A percentile compares a stretch with the other conserved stretches of the same genome.
phyloP scores from a whole-genome alignment of 2,329 filamentous ascomycete genomes.

The Phialemonium atrogriseum region DNA sequence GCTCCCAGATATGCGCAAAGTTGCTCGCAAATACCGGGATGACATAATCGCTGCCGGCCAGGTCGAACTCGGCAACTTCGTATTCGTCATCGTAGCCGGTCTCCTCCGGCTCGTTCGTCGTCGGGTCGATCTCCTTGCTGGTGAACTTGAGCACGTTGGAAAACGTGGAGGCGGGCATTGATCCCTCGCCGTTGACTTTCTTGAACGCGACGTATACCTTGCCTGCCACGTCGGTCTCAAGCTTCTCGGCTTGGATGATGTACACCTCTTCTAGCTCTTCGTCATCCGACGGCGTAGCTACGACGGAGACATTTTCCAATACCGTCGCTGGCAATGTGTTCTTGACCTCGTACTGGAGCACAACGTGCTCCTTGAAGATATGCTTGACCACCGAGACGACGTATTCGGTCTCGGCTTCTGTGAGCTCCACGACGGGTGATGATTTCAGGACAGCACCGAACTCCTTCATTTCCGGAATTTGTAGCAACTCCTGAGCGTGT shows the following conservation, averaged over 20 bases:
- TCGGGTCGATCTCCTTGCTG: constrained; percentile 94
- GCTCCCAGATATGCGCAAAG: constrained; percentile 94
- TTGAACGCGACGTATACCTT: constrained; percentile 94
- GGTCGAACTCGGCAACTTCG: constrained; percentile 86
- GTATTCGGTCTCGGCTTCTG: constrained; percentile 95
- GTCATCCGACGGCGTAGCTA: constrained; percentile 71
- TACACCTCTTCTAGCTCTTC: constrained; percentile 87
- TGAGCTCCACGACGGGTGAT: constrained; percentile 76
- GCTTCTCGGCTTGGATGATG: constrained; percentile 78
- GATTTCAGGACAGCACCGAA: constrained; percentile 92
- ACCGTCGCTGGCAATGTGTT: constrained; percentile 91
- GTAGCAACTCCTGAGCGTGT: constrained; percentile 78
- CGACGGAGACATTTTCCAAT: constrained; percentile 79
- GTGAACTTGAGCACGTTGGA: constrained; percentile 95
- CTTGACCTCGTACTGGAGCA: constrained; percentile 94
- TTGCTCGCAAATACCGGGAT: constrained; percentile 88
- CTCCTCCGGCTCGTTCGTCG: constrained; percentile 86
- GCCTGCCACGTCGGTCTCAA: constrained; percentile 78
- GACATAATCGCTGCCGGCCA: constrained; percentile 88
- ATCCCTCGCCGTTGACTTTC: constrained; percentile 65
- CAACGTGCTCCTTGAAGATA: constrained; percentile 94
- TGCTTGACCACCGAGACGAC: constrained; percentile 92
- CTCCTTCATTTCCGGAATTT: constrained; percentile 82
- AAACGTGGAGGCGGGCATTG: constrained; percentile 75
- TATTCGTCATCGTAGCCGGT: constrained; percentile 96